phyloP scores from a whole-genome alignment of 2,329 filamentous ascomycete species.

The Penicillium nordicum region DNA sequence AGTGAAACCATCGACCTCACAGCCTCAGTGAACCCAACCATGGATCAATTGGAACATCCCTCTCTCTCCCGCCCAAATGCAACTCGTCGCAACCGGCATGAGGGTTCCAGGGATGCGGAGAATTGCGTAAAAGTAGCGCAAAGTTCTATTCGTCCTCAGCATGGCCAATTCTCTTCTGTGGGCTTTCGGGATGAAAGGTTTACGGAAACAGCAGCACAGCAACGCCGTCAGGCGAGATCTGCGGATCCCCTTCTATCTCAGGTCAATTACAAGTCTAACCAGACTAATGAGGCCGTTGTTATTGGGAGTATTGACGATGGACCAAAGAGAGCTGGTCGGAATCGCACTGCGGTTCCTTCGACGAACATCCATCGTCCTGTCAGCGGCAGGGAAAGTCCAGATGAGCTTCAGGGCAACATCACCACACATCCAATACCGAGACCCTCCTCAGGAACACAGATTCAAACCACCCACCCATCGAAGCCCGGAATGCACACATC shows the following conservation, averaged over 20 bases:
- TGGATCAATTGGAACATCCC: neutral
- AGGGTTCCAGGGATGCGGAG: conserved; percentile 25
- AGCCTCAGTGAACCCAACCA: neutral
- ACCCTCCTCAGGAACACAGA: conserved; percentile 4
- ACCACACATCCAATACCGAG: conserved; percentile 26
- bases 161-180: conserved; percentile 2
- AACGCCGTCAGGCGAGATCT: conserved; percentile 18
- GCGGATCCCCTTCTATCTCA: neutral
- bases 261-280: neutral
- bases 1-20: conserved; percentile 2
- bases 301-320: neutral
- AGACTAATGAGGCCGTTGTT: neutral
- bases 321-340: neutral
- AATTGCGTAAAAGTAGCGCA: conserved; percentile 9
- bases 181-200: conserved; percentile 24
- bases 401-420: conserved; percentile 40
- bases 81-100: neutral
- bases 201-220: conserved; percentile 22
- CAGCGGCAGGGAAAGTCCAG: conserved; percentile 35
- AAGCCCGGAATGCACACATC: conserved; percentile 2
- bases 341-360: neutral
- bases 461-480: neutral
- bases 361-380: conserved; percentile 5
- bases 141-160: neutral
- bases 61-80: neutral